Evolutionary conservation across 2,329 filamentous ascomycete genomes (phyloP), one percentile per base, ranked within the genome.

Genomic region (Basipetospora chlamydospora): DNA sequence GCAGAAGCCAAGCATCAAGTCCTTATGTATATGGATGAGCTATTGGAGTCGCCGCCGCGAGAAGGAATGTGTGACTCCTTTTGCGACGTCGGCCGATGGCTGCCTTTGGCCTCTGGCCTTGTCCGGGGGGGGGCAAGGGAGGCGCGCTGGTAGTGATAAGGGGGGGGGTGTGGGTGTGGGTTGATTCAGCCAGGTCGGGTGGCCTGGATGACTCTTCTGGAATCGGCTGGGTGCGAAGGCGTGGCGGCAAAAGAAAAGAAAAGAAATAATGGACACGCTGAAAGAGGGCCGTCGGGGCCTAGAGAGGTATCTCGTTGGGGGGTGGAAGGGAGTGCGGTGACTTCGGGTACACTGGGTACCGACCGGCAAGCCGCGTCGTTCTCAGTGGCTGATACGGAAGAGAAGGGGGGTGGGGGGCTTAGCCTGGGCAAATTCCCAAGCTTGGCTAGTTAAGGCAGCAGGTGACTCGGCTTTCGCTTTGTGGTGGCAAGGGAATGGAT

Each of bases 81-180:
- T 38, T 38, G 35, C 29, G 35, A 38, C 13, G 35, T 38, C 35
- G 35, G 35, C 35, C 28, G 35, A 33, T 33, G 28, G 35, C 28
- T 38, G 35, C 35, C 35, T 38, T 38, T 38, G 26, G 28, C 28
- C 21, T 38, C 10, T 28, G 22, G 32, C 25, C 15, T 12, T 25
- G 28, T 11, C 16, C n/a, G 20, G 26, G 28, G 28, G 17, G 22
- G 26, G 15, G 25, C 21, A 25, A 18, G 29, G 35, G 29, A 38
- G 35, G n/a, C n/a, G 35, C 35, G 22, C 28, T 38, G 35, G 35
- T 38, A 38, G 28, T 28, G 32, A 38, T 32, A 38, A 26, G 22
- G 35, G 15, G 28, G 26, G 22, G 21, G 35, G 35, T 26, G 23
- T 15, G 28, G 21, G 25, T 7, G 15, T 18, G 30, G 28, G 22